phyloP scores from a whole-genome alignment of 129 eudicot species.

The Smallanthus sonchifolius region DNA sequence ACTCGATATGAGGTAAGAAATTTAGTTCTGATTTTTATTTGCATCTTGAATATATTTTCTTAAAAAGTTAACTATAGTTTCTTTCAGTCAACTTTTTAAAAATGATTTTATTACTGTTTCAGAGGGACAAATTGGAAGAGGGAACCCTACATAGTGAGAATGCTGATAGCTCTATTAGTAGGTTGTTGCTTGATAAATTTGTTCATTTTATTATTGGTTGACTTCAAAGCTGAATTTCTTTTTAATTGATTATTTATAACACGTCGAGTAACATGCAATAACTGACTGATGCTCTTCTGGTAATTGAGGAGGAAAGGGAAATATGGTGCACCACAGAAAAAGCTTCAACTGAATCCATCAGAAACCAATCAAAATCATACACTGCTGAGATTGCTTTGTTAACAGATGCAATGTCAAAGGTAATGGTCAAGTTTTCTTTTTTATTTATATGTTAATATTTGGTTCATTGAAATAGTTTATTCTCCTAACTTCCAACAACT shows the following conservation, averaged over 20 bases:
- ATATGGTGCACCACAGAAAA: conserved; percentile 78
- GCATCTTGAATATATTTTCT: not conserved
- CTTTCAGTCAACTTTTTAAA: not conserved
- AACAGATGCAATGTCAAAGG: conserved; percentile 59
- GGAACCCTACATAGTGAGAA: conserved; percentile 38
- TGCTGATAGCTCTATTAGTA: conserved; percentile 45
- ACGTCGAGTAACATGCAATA: conserved; percentile 47
- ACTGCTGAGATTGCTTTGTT: conserved; percentile 46
- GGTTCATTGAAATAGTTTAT: not conserved
- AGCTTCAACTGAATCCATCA: conserved; percentile 61
- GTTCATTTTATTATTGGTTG: not conserved
- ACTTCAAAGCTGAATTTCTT: not conserved
- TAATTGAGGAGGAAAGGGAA: conserved; percentile 88
- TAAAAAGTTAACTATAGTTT: not conserved
- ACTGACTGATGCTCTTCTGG: conserved; percentile 86
- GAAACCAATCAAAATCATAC: conserved; percentile 46
- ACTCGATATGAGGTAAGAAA: too few relatives aligned
- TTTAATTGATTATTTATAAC: conserved; percentile 13
- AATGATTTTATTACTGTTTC: conserved; percentile 10
- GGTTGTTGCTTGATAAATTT: conserved; percentile 19
- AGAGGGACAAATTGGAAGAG: conserved; percentile 63
- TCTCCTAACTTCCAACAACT: not conserved
- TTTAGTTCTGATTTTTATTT: not conserved
- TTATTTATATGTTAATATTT: not conserved
- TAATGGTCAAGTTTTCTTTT: conserved; percentile 5